These are phyloP conservation scores for Lactifluus subvellereus DNA, from an alignment of 768 basidiomycete species.

Conservation along the genomic window DNA sequence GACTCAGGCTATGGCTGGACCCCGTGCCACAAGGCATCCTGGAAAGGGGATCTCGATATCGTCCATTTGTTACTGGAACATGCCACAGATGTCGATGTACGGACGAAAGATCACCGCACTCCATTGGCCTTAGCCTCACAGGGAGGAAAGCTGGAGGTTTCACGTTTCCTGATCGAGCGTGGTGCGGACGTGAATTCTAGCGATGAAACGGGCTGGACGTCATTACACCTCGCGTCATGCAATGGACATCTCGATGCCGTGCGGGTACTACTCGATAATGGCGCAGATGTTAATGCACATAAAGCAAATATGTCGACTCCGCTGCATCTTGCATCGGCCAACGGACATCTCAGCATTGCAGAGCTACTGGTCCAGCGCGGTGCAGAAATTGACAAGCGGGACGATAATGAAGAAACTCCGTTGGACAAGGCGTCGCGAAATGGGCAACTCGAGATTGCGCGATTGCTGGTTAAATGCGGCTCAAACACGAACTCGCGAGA, in stretches of 20 bases:
- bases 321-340: neutral
- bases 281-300: neutral
- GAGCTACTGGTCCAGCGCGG: neutral
- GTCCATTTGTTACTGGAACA: neutral
- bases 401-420: neutral
- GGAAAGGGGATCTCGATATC: neutral
- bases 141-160: neutral
- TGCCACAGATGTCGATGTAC: neutral
- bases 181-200: neutral
- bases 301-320: neutral
- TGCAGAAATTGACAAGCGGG: neutral
- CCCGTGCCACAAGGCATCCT: neutral
- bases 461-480: neutral
- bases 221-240: neutral
- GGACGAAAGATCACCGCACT: accelerated
- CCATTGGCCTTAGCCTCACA: neutral
- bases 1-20: neutral
- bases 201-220: neutral
- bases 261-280: neutral
- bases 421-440: neutral
- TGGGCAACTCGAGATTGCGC: neutral
- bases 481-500: neutral
- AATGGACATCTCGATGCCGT: neutral
- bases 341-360: neutral
- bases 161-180: neutral